phyloP scores from a whole-genome alignment of 2,329 filamentous ascomycete genomes.

The Fusarium sp. region DNA sequence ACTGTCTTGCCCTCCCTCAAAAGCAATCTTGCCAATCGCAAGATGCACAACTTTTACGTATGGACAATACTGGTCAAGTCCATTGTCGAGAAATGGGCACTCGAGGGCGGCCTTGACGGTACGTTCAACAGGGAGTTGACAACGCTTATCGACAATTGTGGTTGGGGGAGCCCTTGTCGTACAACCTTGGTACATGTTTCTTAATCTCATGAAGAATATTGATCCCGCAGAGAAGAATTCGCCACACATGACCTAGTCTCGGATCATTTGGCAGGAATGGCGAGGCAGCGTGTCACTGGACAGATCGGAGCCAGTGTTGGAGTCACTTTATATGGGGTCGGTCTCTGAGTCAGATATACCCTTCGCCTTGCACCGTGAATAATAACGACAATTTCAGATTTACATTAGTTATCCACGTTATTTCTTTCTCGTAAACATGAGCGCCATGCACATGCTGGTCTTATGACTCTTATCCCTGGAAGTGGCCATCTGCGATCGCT shows the following conservation, averaged over 20 bases:
- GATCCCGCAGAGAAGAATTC: background rate
- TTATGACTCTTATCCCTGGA: fast-evolving
- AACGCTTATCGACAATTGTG: fast-evolving
- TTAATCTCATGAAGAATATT: fast-evolving
- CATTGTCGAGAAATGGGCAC: too few relatives aligned
- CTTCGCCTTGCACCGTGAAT: background rate
- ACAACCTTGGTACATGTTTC: fast-evolving
- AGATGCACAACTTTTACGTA: fast-evolving
- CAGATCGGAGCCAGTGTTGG: fast-evolving
- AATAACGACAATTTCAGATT: background rate
- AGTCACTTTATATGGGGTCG: fast-evolving
- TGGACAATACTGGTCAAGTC: too few relatives aligned
- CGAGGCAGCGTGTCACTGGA: background rate
- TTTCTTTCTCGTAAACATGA: background rate
- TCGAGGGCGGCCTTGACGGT: too few relatives aligned
- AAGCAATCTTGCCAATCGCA: background rate
- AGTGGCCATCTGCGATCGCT: fast-evolving
- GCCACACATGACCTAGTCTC: background rate
- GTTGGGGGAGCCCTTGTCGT: background rate
- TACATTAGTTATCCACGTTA: fast-evolving
- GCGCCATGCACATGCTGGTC: fast-evolving
- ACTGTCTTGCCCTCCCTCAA: background rate
- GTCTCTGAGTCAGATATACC: background rate
- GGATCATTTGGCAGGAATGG: background rate
- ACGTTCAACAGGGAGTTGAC: too few relatives aligned